A percentile compares a stretch with the other conserved stretches of the same genome.
These are phyloP conservation scores for Pichia sp. DNA, from an alignment of 1,139 yeast genomes.

Conservation along the genomic window DNA sequence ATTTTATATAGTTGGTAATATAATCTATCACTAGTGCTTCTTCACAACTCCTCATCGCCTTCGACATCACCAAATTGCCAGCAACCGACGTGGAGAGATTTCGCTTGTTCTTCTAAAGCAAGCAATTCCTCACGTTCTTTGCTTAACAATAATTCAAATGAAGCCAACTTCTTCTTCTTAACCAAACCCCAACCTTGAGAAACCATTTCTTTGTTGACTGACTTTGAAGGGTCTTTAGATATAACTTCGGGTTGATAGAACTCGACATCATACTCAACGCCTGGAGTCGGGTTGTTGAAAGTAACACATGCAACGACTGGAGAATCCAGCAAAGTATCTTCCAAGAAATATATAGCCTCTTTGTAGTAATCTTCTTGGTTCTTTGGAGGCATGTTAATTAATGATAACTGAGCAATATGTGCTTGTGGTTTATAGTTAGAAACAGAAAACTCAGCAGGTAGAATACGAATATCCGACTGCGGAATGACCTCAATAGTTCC, in stretches of 20 bases:
- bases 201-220: slow-evolving; percentile 61
- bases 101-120: slow-evolving; percentile 46
- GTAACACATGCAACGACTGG: slow-evolving; percentile 56
- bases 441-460: slow-evolving; percentile 50
- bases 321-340: slow-evolving; percentile 50
- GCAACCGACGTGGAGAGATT: slow-evolving; percentile 55
- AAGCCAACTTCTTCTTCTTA: slow-evolving; percentile 35
- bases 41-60: slow-evolving; percentile 45
- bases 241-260: slow-evolving; percentile 62
- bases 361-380: slow-evolving; percentile 47
- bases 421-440: slow-evolving; percentile 52
- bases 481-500: slow-evolving; percentile 56
- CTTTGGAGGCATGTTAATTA: slow-evolving; percentile 61
- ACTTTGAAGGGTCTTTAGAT: slow-evolving; percentile 48
- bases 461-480: slow-evolving; percentile 45
- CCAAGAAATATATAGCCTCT: slow-evolving; percentile 56
- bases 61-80: slow-evolving; percentile 82
- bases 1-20: background rate
- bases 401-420: slow-evolving; percentile 51
- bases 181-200: slow-evolving; percentile 65
- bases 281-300: slow-evolving; percentile 38
- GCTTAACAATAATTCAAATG: slow-evolving; percentile 38
- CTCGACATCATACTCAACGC: slow-evolving; percentile 46
- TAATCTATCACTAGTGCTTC: background rate
- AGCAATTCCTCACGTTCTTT: slow-evolving; percentile 40